Conservation (phyloP, 495 filamentous ascomycete genomes). For the Penicillium flavigenum region DNA sequence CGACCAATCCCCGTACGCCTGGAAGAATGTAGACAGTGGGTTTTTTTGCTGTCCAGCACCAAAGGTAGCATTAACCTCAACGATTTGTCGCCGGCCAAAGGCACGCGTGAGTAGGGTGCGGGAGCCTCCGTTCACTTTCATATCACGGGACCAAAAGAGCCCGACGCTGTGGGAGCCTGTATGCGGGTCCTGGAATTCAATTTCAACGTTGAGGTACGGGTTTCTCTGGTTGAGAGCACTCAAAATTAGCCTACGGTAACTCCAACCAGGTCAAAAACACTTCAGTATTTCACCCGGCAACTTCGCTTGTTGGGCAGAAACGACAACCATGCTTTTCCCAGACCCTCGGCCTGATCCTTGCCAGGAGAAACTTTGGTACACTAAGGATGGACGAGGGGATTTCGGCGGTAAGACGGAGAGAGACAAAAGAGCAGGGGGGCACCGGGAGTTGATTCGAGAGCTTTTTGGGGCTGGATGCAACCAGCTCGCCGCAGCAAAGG, state of each 20-base stretch:
- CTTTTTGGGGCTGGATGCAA: slow-evolving; percentile 20
- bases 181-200: slow-evolving; percentile 47
- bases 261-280: slow-evolving; percentile 4
- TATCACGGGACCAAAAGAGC: slow-evolving; percentile 47
- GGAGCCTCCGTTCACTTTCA: slow-evolving; percentile 41
- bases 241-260: slow-evolving; percentile 13
- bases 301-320: slow-evolving; percentile 33
- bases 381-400: slow-evolving; percentile 22
- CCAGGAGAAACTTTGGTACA: slow-evolving; percentile 28
- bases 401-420: slow-evolving; percentile 33
- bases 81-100: slow-evolving; percentile 42
- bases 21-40: slow-evolving; percentile 21
- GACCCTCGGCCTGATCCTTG: slow-evolving; percentile 33
- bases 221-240: slow-evolving; percentile 9
- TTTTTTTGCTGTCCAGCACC: slow-evolving; percentile 35
- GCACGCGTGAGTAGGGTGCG: slow-evolving; percentile 38
- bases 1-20: slow-evolving; percentile 37
- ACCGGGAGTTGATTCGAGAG: slow-evolving; percentile 34
- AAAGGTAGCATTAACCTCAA: slow-evolving; percentile 23
- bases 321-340: slow-evolving; percentile 18
- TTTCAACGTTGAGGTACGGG: slow-evolving; percentile 41
- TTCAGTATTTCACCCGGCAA: slow-evolving; percentile 16
- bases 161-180: slow-evolving; percentile 41
- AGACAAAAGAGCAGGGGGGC: slow-evolving; percentile 31
- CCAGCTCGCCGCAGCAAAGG: slow-evolving; percentile 22